Conservation (phyloP, 768 basidiomycete genomes). For the Termitomyces sp. region DNA sequence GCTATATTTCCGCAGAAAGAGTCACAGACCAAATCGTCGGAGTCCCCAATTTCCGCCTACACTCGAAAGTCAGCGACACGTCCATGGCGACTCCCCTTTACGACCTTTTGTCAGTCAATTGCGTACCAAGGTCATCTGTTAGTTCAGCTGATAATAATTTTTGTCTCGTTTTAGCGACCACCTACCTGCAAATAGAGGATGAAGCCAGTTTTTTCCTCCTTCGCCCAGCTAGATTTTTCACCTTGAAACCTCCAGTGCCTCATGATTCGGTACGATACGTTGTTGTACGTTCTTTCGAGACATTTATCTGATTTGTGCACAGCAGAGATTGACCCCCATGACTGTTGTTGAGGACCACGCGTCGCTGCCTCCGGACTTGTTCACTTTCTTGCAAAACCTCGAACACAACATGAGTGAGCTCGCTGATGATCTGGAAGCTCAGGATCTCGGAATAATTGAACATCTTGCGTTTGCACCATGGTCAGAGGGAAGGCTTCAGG, state of each 20-base stretch:
- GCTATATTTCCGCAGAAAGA: not conserved
- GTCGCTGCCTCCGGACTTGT: not conserved
- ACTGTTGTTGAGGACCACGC: not conserved
- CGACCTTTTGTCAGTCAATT: not conserved
- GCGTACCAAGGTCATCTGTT: too few species aligned
- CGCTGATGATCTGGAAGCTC: not conserved
- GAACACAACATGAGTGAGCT: slow-evolving; percentile 1
- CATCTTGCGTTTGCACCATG: not conserved
- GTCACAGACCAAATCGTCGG: not conserved
- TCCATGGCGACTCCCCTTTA: not conserved
- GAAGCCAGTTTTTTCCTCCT: not conserved
- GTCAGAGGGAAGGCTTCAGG: slow-evolving; percentile 3
- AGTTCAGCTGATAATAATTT: not conserved
- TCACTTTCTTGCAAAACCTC: not conserved
- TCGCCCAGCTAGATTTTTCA: not conserved
- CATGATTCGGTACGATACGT: not conserved
- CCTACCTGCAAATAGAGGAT: not conserved
- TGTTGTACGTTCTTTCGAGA: not conserved
- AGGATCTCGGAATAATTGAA: not conserved
- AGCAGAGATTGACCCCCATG: not conserved
- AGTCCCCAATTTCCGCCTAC: not conserved
- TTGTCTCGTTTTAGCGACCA: not conserved
- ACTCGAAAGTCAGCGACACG: not conserved
- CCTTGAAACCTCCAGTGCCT: not conserved
- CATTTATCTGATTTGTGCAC: not conserved